Evolutionary conservation across 257 asterid genomes (phyloP).

Genomic region (Verbena officinalis): DNA sequence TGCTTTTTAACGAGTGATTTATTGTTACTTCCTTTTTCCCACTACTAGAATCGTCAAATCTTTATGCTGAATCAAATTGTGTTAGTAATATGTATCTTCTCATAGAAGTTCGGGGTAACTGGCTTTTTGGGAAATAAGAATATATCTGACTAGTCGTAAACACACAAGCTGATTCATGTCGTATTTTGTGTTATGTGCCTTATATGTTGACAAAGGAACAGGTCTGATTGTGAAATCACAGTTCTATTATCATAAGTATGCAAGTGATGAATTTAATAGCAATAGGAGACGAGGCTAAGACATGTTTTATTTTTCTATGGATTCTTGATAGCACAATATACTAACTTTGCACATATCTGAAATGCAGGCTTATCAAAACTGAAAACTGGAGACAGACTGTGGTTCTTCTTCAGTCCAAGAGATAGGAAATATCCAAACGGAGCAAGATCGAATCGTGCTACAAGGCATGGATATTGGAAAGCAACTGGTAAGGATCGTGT

Average conservation of each 20-base stretch:
- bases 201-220: too few relatives aligned
- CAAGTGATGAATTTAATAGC: too few relatives aligned
- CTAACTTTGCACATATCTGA: constrained; percentile 18
- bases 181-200: background rate
- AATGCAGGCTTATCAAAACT: constrained; percentile 77
- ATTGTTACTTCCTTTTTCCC: background rate
- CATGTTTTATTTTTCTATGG: background rate
- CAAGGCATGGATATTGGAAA: constrained; percentile 91
- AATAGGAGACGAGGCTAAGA: too few relatives aligned
- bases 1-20: background rate
- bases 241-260: too few relatives aligned
- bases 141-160: background rate
- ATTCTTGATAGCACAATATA: constrained; percentile 18
- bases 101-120: background rate
- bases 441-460: constrained; percentile 79
- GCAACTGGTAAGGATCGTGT: constrained; percentile 90
- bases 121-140: background rate
- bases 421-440: constrained; percentile 92
- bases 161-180: background rate
- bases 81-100: background rate
- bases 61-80: background rate
- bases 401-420: constrained; percentile 94
- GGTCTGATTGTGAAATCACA: too few relatives aligned
- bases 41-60: background rate
- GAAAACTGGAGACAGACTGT: constrained; percentile 86